phyloP scores from a whole-genome alignment of 768 basidiomycete species.

The Podaxis sp. region DNA sequence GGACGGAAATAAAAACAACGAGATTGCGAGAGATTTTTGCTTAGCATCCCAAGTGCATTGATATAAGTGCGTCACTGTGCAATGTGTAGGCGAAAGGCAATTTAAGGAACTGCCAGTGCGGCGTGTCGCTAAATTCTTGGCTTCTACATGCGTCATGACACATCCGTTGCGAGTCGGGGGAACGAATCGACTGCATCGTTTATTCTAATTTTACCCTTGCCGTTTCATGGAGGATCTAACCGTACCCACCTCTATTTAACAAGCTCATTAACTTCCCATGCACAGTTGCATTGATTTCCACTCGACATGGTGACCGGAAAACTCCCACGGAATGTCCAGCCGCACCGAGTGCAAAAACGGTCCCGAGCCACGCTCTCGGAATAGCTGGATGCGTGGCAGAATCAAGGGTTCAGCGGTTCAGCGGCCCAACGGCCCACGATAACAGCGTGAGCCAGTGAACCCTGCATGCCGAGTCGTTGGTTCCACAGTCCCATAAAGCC shows the following conservation, averaged over 20 bases:
- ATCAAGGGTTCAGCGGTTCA: neutral
- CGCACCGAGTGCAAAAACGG: neutral
- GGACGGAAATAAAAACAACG: neutral
- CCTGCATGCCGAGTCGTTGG: neutral
- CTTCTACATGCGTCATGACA: neutral
- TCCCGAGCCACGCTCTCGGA: neutral
- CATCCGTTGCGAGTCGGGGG: neutral
- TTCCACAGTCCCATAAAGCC: neutral
- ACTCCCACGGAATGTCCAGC: neutral
- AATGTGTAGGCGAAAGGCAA: neutral
- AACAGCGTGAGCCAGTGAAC: neutral
- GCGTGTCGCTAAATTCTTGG: neutral
- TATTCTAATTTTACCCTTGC: no score
- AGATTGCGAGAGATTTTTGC: neutral
- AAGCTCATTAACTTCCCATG: neutral
- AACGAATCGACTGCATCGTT: neutral
- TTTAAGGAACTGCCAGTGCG: neutral
- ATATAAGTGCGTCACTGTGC: neutral
- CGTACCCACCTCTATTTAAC: neutral
- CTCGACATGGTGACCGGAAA: neutral
- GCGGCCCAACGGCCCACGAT: neutral
- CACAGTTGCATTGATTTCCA: neutral
- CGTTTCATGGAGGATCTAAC: neutral
- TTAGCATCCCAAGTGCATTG: neutral
- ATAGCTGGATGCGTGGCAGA: neutral